Conservation (phyloP, 139 green algal genomes). For the Pleodorina starrii region DNA sequence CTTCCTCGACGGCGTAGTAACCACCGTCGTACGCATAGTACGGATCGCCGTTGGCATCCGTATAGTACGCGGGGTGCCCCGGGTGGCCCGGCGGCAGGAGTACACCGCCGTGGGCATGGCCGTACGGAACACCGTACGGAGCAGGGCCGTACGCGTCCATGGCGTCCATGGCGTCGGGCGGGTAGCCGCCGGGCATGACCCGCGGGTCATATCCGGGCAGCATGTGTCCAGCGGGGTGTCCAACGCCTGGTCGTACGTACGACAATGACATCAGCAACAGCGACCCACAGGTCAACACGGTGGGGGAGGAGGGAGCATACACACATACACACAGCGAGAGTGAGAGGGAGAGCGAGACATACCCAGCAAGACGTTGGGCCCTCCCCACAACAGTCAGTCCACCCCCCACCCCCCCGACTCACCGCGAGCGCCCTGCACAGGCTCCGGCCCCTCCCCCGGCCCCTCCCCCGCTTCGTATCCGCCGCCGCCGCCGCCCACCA, state of each 20-base stretch:
- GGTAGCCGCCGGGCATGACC: neutral
- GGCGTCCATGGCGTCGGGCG: neutral
- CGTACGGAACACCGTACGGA: conserved; percentile 28
- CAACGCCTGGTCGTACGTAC: no score
- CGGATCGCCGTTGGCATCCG: neutral
- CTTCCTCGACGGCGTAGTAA: neutral
- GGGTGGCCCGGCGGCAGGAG: conserved; percentile 4
- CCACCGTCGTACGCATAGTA: conserved; percentile 9
- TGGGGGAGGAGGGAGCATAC: no score
- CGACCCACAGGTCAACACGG: no score
- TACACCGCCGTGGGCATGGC: neutral
- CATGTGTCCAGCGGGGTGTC: neutral
- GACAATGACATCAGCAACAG: no score
- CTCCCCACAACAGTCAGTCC: no score
- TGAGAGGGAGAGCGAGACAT: neutral
- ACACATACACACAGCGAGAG: no score
- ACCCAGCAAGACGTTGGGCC: no score
- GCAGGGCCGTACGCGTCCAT: conserved; percentile 14
- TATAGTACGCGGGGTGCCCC: neutral
- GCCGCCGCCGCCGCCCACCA: neutral
- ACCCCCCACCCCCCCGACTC: neutral
- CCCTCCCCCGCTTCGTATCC: neutral
- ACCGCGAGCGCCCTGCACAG: neutral
- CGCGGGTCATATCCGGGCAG: conserved; percentile 10
- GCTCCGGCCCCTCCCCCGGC: neutral